Conservation (phyloP, 2,329 filamentous ascomycete species). For the Phaeosphaeriaceae sp. region DNA sequence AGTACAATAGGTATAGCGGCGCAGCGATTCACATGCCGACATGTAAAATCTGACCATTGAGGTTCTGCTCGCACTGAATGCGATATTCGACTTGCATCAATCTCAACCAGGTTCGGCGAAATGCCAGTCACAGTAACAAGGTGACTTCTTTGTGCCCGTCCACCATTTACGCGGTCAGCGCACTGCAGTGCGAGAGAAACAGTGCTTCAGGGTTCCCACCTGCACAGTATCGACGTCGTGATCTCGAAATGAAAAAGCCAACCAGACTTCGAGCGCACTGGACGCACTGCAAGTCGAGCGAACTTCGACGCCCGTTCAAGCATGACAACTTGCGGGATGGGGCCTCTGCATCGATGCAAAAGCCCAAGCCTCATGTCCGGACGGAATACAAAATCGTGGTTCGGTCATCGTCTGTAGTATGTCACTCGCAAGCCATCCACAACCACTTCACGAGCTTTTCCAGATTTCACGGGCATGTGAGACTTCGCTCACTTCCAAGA, state of each 20-base stretch:
- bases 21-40: no score
- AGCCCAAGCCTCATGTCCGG: not conserved
- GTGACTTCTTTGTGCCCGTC: not conserved
- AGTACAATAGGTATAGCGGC: no score
- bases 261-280: not conserved
- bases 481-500: not conserved
- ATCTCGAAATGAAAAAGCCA: not conserved
- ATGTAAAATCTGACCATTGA: not conserved
- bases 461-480: not conserved
- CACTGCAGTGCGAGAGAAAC: not conserved
- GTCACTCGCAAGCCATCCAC: not conserved
- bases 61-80: not conserved
- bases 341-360: not conserved
- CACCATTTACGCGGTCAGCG: not conserved
- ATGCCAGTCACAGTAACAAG: not conserved
- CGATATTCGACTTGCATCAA: not conserved
- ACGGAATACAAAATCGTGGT: not conserved
- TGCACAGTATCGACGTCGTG: not conserved
- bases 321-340: not conserved
- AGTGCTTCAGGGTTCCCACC: not conserved
- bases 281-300: not conserved
- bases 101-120: not conserved
- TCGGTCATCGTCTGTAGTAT: not conserved
- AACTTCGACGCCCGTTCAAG: not conserved
- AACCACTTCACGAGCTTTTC: not conserved